These are phyloP conservation scores for Candida pseudoglaebosa DNA, from an alignment of 805 yeast species.

Conservation along the genomic window DNA sequence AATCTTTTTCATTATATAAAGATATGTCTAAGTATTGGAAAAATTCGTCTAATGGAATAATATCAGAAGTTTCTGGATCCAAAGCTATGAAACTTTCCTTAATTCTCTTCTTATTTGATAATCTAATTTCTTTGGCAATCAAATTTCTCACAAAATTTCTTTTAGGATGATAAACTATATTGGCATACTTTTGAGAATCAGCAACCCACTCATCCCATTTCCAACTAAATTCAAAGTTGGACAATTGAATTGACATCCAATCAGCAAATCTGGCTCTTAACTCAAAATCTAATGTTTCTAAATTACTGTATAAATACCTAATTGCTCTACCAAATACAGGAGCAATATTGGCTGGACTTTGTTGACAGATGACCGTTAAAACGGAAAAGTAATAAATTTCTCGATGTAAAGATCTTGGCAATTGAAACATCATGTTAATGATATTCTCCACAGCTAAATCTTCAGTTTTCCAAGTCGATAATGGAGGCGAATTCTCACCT, in stretches of 20 bases:
- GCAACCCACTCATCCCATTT: slow-evolving; percentile 93
- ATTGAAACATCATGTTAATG: slow-evolving; percentile 68
- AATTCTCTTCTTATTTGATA: slow-evolving; percentile 72
- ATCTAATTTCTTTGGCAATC: slow-evolving; percentile 77
- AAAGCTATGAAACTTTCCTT: slow-evolving; percentile 55
- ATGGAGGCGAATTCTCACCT: slow-evolving; percentile 38
- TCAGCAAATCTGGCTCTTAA: slow-evolving; percentile 67
- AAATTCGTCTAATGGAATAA: slow-evolving; percentile 33
- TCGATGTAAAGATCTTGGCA: slow-evolving; percentile 65
- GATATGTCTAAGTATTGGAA: slow-evolving; percentile 36
- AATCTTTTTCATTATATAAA: slow-evolving; percentile 25
- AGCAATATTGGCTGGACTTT: slow-evolving; percentile 70
- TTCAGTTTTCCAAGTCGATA: slow-evolving; percentile 86
- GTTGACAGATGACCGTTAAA: slow-evolving; percentile 81
- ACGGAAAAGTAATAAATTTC: slow-evolving; percentile 80
- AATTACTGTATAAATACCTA: slow-evolving; percentile 69
- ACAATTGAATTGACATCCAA: slow-evolving; percentile 91
- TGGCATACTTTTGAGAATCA: slow-evolving; percentile 45
- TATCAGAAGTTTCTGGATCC: slow-evolving; percentile 28
- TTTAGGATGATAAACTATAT: slow-evolving; percentile 63
- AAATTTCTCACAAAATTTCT: slow-evolving; percentile 70
- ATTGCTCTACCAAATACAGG: slow-evolving; percentile 93
- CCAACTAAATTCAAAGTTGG: slow-evolving; percentile 95
- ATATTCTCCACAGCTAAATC: slow-evolving; percentile 84
- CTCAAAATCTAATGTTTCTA: slow-evolving; percentile 71